Conservation (phyloP, 306 rosid species). For the Pyrus pyrifolia region DNA sequence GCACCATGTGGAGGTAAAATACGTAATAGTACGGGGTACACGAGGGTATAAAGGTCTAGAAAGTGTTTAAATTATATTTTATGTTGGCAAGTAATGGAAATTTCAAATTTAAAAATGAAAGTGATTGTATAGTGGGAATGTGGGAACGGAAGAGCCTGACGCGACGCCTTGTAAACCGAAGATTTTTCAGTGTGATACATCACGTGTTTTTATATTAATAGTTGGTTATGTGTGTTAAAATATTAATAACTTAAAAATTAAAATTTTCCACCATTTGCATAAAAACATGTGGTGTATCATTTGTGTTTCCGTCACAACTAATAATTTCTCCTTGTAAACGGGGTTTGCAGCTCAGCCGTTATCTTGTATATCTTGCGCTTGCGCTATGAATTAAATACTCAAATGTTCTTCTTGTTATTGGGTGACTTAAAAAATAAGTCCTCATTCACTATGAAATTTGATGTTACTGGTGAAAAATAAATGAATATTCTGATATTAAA, state of each 20-base stretch:
- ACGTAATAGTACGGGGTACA: not conserved
- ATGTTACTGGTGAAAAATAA: too few species aligned
- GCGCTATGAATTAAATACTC: not conserved
- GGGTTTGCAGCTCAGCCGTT: not conserved
- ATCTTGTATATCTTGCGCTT: not conserved
- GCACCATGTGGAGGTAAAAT: not conserved
- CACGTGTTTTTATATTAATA: too few species aligned
- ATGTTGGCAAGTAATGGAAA: not conserved
- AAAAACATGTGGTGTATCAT: too few species aligned
- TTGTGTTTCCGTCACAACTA: too few species aligned
- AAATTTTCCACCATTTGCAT: too few species aligned
- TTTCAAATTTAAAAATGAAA: not conserved
- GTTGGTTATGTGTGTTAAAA: too few species aligned
- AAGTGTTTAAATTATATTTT: not conserved
- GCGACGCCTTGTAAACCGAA: not conserved
- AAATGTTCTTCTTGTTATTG: too few species aligned
- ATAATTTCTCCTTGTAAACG: not conserved
- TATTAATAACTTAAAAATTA: too few species aligned
- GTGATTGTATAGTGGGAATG: not conserved
- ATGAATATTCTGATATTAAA: too few species aligned
- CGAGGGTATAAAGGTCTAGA: slow-evolving; percentile 5
- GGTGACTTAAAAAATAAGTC: too few species aligned
- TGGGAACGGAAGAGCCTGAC: not conserved
- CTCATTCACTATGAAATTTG: too few species aligned
- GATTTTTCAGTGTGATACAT: too few species aligned